phyloP scores from a whole-genome alignment of 345 rosid species.

The Ceriops tagal region DNA sequence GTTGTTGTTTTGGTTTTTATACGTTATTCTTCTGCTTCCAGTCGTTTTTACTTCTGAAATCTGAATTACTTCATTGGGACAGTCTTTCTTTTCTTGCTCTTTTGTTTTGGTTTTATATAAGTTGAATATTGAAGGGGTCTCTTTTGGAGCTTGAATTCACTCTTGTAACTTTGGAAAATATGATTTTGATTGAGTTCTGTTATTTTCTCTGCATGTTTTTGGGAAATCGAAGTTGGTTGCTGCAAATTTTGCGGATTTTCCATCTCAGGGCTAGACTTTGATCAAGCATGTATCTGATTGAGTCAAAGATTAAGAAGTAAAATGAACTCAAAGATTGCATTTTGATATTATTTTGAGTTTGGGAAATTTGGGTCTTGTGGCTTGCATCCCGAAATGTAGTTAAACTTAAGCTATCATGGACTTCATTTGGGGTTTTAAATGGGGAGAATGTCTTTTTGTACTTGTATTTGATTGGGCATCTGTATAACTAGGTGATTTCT shows the following conservation, averaged over 20 bases:
- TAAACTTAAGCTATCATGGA: conserved; percentile 18
- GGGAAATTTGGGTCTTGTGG: conserved; percentile 22
- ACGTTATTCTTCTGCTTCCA: background rate
- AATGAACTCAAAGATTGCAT: conserved; percentile 29
- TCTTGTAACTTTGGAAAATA: background rate
- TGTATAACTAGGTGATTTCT: background rate
- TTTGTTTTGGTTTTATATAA: background rate
- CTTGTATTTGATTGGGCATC: background rate
- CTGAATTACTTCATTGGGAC: conserved; percentile 6
- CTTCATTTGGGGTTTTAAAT: conserved; percentile 13
- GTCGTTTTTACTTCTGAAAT: background rate
- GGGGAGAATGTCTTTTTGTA: background rate
- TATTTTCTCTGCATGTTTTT: conserved; percentile 8
- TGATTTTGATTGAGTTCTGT: background rate
- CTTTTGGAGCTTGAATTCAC: background rate
- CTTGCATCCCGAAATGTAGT: conserved; percentile 21
- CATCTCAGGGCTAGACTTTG: background rate
- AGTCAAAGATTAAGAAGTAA: conserved; percentile 3
- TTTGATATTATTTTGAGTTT: conserved; percentile 12
- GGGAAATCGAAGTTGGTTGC: conserved; percentile 9
- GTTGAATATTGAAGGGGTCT: background rate
- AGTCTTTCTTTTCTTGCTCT: background rate
- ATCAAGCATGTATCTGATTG: conserved; percentile 1
- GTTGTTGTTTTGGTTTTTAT: background rate
- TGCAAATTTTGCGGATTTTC: conserved; percentile 18